These are phyloP conservation scores for Lecanicillium sp. DNA, from an alignment of 2,329 filamentous ascomycete genomes.

Conservation along the genomic window DNA sequence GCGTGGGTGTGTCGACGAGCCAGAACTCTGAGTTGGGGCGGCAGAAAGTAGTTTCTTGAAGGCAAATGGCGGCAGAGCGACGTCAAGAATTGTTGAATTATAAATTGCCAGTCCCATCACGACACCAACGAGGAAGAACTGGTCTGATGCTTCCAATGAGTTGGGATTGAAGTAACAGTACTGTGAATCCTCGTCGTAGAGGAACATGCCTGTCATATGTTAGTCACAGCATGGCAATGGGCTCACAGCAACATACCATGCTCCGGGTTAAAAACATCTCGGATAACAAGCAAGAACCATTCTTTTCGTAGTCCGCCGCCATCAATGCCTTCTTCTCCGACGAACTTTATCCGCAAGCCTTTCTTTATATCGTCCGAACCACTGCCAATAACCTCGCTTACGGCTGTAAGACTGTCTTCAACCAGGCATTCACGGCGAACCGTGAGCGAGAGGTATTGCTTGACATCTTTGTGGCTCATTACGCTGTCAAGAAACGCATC, in stretches of 20 bases:
- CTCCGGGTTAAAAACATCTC: slow-evolving; percentile 85
- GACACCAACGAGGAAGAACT: slow-evolving; percentile 85
- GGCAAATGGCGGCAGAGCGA: slow-evolving; percentile 79
- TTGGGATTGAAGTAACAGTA: slow-evolving; percentile 92
- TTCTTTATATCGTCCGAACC: slow-evolving; percentile 86
- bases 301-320: slow-evolving; percentile 86
- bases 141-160: slow-evolving; percentile 84
- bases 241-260: slow-evolving; percentile 55
- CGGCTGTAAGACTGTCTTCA: slow-evolving; percentile 76
- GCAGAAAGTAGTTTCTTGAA: slow-evolving; percentile 81
- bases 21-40: slow-evolving; percentile 53
- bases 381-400: slow-evolving; percentile 77
- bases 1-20: slow-evolving; percentile 47
- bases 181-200: slow-evolving; percentile 83
- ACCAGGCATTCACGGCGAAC: slow-evolving; percentile 80
- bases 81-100: slow-evolving; percentile 87
- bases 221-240: slow-evolving; percentile 3
- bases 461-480: slow-evolving; percentile 63
- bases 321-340: slow-evolving; percentile 85
- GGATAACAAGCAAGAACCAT: slow-evolving; percentile 83
- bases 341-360: slow-evolving; percentile 75
- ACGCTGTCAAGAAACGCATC: slow-evolving; percentile 91
- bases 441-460: slow-evolving; percentile 69
- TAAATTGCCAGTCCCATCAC: slow-evolving; percentile 86
- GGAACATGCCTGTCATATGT: slow-evolving; percentile 63